Conservation (phyloP, 306 rosid species). For the Prunus armeniaca region DNA sequence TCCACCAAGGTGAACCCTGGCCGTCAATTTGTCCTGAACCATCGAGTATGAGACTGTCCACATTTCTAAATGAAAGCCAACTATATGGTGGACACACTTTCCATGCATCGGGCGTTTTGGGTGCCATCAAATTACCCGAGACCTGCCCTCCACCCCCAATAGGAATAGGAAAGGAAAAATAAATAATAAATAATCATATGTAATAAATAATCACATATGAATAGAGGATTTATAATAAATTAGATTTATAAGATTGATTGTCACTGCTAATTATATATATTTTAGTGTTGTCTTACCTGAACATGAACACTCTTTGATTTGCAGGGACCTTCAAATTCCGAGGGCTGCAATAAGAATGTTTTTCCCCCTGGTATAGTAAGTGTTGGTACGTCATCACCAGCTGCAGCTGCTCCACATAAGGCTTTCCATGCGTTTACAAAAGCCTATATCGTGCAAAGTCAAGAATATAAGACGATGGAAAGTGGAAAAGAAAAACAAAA, state of each 20-base stretch:
- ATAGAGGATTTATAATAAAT: too few relatives aligned
- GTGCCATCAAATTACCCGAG: conserved; percentile 16
- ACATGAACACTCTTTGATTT: not conserved
- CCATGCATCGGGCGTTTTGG: conserved; percentile 14
- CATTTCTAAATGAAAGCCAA: conserved; percentile 9
- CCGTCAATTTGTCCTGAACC: conserved; percentile 23
- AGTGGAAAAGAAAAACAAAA: not conserved
- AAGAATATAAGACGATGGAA: not conserved
- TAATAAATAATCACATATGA: too few relatives aligned
- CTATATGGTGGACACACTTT: not conserved
- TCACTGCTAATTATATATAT: too few relatives aligned
- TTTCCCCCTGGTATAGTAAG: not conserved
- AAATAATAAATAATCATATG: not conserved
- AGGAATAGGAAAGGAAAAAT: not conserved
- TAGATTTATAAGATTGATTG: too few relatives aligned
- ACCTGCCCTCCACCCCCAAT: not conserved
- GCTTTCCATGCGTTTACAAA: not conserved
- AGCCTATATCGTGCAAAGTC: not conserved
- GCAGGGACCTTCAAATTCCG: conserved; percentile 1
- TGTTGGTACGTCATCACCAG: not conserved
- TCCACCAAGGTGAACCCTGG: conserved; percentile 16
- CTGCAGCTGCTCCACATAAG: not conserved
- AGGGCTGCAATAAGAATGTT: conserved; percentile 12
- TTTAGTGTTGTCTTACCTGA: not conserved
- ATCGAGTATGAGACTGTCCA: not conserved